Evolutionary conservation across 495 filamentous ascomycete species (phyloP).

Genomic region (Paragyromitra xinjiangensis): DNA sequence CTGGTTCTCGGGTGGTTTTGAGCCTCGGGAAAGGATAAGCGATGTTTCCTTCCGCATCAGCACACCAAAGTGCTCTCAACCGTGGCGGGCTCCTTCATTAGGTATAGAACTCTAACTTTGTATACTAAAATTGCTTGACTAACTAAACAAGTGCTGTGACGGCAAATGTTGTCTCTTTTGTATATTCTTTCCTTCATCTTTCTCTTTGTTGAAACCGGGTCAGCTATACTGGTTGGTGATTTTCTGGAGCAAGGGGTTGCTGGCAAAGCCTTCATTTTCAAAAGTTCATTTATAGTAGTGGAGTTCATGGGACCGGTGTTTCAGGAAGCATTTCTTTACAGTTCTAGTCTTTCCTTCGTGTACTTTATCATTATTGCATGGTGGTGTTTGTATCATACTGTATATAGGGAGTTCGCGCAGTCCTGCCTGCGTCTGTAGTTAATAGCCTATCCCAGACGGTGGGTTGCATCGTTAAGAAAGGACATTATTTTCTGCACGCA

Average conservation of each 20-base stretch:
- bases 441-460: no score
- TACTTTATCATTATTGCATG: neutral
- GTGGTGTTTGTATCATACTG: neutral
- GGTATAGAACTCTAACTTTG: neutral
- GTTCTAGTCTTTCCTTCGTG: neutral
- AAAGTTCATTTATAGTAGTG: neutral
- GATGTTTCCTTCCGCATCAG: neutral
- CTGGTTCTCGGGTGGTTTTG: neutral
- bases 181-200: neutral
- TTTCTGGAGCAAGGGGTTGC: neutral
- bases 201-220: neutral
- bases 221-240: neutral
- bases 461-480: no score
- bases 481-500: no score
- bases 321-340: neutral
- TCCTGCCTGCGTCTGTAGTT: no score
- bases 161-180: neutral
- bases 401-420: no score
- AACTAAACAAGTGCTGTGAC: neutral
- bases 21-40: slow-evolving; percentile 5
- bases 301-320: slow-evolving; percentile 22
- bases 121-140: neutral
- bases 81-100: neutral
- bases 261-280: neutral
- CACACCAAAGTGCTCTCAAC: slow-evolving; percentile 8